Conservation (phyloP, 305 asterid species). For the Fraxinus ornus region DNA sequence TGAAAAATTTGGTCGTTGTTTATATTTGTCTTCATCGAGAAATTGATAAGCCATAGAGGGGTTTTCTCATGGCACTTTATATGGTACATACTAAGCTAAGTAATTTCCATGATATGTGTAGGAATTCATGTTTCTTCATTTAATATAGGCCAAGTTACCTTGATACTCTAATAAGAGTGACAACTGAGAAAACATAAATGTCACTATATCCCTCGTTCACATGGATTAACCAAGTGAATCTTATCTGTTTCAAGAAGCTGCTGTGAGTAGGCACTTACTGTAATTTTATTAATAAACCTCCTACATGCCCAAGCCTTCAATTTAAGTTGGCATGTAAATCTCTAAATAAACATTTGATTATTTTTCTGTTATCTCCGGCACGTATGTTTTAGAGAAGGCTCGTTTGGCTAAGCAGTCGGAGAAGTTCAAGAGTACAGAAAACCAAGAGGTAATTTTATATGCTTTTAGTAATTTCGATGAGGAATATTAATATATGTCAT, state of each 20-base stretch:
- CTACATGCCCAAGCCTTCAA: neutral
- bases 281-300: neutral
- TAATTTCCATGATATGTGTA: neutral
- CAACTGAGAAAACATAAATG: neutral
- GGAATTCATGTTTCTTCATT: neutral
- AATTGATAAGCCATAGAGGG: no score
- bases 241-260: neutral
- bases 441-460: conserved; percentile 63
- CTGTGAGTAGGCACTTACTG: neutral
- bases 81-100: neutral
- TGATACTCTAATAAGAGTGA: neutral
- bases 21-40: neutral
- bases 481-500: neutral
- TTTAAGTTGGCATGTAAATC: neutral
- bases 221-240: neutral
- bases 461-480: neutral
- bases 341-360: conserved; percentile 15
- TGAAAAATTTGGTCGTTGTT: neutral
- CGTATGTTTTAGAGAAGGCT: conserved; percentile 81
- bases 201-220: neutral
- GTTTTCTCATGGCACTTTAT: no score
- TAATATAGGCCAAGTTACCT: neutral
- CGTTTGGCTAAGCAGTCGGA: conserved; percentile 68
- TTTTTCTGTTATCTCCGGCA: conserved; percentile 25
- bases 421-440: conserved; percentile 65